phyloP scores from a whole-genome alignment of 441 rosid species.

The Codiaeum variegatum region DNA sequence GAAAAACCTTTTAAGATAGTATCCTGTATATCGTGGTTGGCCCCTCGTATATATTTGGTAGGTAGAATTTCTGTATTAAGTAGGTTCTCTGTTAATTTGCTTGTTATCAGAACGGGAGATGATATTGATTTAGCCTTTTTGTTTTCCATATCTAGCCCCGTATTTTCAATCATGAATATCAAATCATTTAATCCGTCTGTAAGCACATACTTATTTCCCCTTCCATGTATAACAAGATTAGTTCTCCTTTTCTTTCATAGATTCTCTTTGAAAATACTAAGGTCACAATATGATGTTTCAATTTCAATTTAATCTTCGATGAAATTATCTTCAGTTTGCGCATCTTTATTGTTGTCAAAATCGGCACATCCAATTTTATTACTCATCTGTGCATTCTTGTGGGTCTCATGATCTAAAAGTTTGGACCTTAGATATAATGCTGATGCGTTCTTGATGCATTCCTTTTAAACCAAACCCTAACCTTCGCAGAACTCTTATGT shows the following conservation, averaged over 20 bases:
- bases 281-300: background rate
- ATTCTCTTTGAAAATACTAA: background rate
- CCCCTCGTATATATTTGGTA: background rate
- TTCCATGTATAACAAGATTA: background rate
- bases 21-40: background rate
- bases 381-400: background rate
- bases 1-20: background rate
- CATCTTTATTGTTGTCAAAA: background rate
- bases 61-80: constrained; percentile 2
- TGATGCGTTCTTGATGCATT: background rate
- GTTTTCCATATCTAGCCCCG: background rate
- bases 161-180: background rate
- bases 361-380: no score
- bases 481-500: background rate
- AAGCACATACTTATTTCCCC: background rate
- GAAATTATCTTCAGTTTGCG: background rate
- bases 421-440: background rate
- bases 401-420: background rate
- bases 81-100: background rate
- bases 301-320: background rate
- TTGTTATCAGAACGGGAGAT: background rate
- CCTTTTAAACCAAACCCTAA: background rate
- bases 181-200: background rate
- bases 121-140: background rate
- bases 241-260: background rate